phyloP scores from a whole-genome alignment of 1,284 basidiomycete genomes.

The Puccinia hordei region DNA sequence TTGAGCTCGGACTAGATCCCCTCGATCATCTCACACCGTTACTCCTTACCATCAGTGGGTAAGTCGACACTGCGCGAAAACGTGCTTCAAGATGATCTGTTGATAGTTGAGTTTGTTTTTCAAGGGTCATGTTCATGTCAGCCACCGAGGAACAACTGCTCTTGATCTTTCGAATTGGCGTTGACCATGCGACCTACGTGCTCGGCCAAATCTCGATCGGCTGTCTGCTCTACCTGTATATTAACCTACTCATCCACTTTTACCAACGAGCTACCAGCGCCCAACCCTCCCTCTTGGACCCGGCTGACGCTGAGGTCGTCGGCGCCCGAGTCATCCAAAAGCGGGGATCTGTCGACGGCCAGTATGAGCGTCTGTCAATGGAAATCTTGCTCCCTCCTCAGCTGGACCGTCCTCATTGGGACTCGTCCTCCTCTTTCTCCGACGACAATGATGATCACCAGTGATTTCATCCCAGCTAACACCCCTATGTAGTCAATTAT shows the following conservation, averaged over 20 bases:
- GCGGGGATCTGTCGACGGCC: not conserved
- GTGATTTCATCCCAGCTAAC: too few species aligned
- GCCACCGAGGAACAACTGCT: slow-evolving; percentile 84
- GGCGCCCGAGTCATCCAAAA: not conserved
- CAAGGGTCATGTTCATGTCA: slow-evolving; percentile 77
- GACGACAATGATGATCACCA: not conserved
- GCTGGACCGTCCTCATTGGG: not conserved
- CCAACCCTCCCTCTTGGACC: not conserved
- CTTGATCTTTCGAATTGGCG: slow-evolving; percentile 66
- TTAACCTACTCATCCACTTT: slow-evolving; percentile 66
- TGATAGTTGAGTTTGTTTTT: slow-evolving; percentile 47
- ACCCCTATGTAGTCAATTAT: not conserved
- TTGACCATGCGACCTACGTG: slow-evolving; percentile 86
- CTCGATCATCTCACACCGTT: not conserved
- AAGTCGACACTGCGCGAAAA: slow-evolving; percentile 32
- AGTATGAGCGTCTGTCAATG: slow-evolving; percentile 21
- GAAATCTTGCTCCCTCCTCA: not conserved
- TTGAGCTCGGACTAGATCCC: not conserved
- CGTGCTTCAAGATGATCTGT: not conserved
- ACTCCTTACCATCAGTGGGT: slow-evolving; percentile 16
- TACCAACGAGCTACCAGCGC: slow-evolving; percentile 58
- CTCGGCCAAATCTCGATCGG: slow-evolving; percentile 66
- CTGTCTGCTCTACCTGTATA: slow-evolving; percentile 72
- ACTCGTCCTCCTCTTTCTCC: not conserved
- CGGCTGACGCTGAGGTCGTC: too few species aligned